Evolutionary conservation across 179 eudicot genomes (phyloP), one percentile per base, ranked within the genome.

Genomic region (Camellia oleifera): DNA sequence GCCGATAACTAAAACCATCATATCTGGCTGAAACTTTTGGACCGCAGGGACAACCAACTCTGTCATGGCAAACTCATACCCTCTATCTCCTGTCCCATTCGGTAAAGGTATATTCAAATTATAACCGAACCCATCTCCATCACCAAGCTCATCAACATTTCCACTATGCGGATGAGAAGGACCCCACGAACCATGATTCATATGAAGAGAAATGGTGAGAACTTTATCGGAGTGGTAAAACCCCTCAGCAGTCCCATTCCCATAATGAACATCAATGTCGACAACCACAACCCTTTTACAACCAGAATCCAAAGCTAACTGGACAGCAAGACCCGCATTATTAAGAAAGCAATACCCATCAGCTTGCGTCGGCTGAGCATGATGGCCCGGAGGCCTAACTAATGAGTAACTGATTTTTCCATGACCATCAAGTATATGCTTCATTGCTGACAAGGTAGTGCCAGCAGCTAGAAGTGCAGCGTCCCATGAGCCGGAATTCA

Each of bases 111-210:
- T 70, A 85, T 96, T 96, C 85, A 94, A 60, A 80, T 96, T 96
- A 85, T 86, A 96, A 20, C 99, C 99, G 40, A 84, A 82, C 15
- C 99, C 99, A 46, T 86, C 90, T 78, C 90, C 97, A 81, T 87
- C 90, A 70, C 99, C 98, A 13, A 96, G 88, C 90, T 94, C 98
- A 81, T 90, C 89, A 74, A 87, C 77, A 46, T 82, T 80, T 50
- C 97, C 98, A 71, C 76, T 88, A 68, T 96, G 99, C 0, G 99
- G 98, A 89, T 96, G 94, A 54, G 99, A 96, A 0, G 96, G 84
- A 4, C 99, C 99, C 99, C 99, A 96, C 18, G 99, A 91, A 78
- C 99, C 91, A 80, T 96, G 99, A 82, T 92, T 94, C 99, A 96
- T 96, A 80, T 96, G 99, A 82, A 96, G 94, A 1, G 99, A 96